Conservation (phyloP, 768 basidiomycete genomes). For the Nidularia pulvinata region DNA sequence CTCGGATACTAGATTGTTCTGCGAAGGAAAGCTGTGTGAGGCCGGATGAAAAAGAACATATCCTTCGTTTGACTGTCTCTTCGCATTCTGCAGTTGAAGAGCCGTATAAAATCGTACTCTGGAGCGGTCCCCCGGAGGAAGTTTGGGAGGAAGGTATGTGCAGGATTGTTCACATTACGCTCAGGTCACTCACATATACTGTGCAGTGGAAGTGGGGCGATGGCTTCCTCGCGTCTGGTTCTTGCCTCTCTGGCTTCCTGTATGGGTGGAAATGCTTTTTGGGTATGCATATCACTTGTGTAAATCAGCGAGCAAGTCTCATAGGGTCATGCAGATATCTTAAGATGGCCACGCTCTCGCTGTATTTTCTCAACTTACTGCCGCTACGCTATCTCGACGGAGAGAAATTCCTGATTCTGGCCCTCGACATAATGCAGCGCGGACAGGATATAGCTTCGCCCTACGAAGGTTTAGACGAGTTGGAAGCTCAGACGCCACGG, state of each 20-base stretch:
- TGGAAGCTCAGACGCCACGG: no score
- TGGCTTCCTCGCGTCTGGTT: slow-evolving; percentile 41
- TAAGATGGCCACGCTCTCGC: slow-evolving; percentile 66
- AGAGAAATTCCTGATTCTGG: slow-evolving; percentile 43
- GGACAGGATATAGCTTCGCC: no score
- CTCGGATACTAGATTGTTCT: slow-evolving; percentile 21
- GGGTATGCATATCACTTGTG: slow-evolving; percentile 39
- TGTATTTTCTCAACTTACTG: slow-evolving; percentile 83
- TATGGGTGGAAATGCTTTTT: slow-evolving; percentile 38
- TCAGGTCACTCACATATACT: slow-evolving; percentile 1
- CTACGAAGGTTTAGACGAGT: no score
- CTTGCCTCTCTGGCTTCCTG: slow-evolving; percentile 41
- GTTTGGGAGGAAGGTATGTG: slow-evolving; percentile 66
- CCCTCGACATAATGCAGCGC: slow-evolving; percentile 11
- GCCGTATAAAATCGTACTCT: slow-evolving; percentile 50
- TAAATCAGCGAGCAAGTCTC: no score
- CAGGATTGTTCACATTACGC: not conserved
- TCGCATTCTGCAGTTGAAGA: slow-evolving; percentile 7
- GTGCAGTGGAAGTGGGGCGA: slow-evolving; percentile 50
- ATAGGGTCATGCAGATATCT: slow-evolving; percentile 45
- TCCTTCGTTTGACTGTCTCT: slow-evolving; percentile 56
- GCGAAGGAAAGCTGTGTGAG: slow-evolving; percentile 44
- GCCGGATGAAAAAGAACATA: slow-evolving; percentile 44
- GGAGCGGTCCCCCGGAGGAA: slow-evolving; percentile 71
- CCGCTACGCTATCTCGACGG: slow-evolving; percentile 78